Evolutionary conservation across 2,329 filamentous ascomycete genomes (phyloP).

Genomic region (Plenodomus tracheiphilus): DNA sequence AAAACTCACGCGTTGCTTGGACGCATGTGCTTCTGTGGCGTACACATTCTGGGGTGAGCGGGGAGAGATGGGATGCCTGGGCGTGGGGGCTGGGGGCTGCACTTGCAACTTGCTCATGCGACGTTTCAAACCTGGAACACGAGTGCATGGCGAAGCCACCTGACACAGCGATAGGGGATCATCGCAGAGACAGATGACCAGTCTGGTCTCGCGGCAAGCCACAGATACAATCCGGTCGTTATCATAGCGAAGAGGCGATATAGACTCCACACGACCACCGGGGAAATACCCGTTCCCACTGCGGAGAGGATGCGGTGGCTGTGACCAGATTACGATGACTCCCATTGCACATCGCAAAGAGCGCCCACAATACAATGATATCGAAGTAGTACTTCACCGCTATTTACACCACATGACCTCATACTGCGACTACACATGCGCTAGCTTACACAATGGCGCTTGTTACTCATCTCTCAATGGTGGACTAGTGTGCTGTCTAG

Average conservation of each 20-base stretch:
- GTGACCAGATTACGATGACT: not conserved
- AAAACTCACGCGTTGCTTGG: constrained; percentile 16
- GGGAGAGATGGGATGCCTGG: constrained; percentile 7
- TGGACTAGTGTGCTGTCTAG: not conserved
- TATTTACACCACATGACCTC: constrained; percentile 3
- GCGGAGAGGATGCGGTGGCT: not conserved
- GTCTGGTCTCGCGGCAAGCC: constrained; percentile 6
- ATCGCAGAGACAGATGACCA: constrained; percentile 1
- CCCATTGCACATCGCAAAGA: not conserved
- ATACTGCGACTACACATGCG: not conserved
- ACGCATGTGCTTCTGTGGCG: constrained; percentile 12
- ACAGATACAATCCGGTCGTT: constrained; percentile 3
- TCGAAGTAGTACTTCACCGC: constrained; percentile 2
- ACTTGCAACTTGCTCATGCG: constrained; percentile 13
- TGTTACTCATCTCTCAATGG: not conserved
- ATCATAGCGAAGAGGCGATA: constrained; percentile 5
- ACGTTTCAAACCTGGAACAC: constrained; percentile 4
- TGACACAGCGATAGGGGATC: constrained; percentile 8
- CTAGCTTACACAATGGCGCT: not conserved
- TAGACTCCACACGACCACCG: constrained; percentile 1
- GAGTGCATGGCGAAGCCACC: constrained; percentile 3
- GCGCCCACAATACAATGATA: constrained; percentile 3
- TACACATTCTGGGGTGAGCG: constrained; percentile 16
- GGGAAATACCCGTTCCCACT: constrained; percentile 1
- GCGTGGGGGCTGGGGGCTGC: constrained; percentile 13